A percentile compares a stretch with the other conserved stretches of the same genome.
Conservation (phyloP, 768 basidiomycete genomes). For the Auricularia auricula-judae region DNA sequence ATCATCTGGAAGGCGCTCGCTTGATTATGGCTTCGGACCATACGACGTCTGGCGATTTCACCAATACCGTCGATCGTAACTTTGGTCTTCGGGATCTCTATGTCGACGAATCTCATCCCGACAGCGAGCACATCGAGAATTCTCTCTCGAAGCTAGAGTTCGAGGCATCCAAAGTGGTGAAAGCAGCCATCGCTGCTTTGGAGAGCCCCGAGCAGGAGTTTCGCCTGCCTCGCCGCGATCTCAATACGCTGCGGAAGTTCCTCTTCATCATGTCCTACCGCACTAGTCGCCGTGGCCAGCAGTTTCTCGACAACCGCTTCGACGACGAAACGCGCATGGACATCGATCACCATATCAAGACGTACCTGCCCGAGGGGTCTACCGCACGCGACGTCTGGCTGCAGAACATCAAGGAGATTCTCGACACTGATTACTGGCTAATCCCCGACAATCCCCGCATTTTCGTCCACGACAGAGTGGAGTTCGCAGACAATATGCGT, state of each 20-base stretch:
- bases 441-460: conserved; percentile 1
- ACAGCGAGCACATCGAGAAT: conserved; percentile 4
- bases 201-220: not conserved
- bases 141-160: conserved; percentile 3
- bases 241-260: conserved; percentile 7
- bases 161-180: conserved; percentile 3
- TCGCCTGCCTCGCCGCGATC: not conserved
- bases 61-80: not conserved
- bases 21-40: not conserved
- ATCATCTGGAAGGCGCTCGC: not conserved
- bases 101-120: not conserved
- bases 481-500: not conserved
- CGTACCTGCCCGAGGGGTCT: not conserved
- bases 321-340: not conserved
- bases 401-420: conserved; percentile 1
- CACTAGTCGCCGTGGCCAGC: not conserved
- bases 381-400: conserved; percentile 5
- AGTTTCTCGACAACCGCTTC: conserved; percentile 3
- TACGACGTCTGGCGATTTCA: not conserved
- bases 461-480: not conserved
- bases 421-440: conserved; percentile 3
- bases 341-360: conserved; percentile 1
- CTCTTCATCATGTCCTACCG: conserved; percentile 6
- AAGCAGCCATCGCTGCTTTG: not conserved
- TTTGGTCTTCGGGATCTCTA: conserved; percentile 4